A percentile compares a stretch with the other conserved stretches of the same genome.
Evolutionary conservation across 2,329 filamentous ascomycete genomes (phyloP).

Genomic region (Botryotinia convoluta): DNA sequence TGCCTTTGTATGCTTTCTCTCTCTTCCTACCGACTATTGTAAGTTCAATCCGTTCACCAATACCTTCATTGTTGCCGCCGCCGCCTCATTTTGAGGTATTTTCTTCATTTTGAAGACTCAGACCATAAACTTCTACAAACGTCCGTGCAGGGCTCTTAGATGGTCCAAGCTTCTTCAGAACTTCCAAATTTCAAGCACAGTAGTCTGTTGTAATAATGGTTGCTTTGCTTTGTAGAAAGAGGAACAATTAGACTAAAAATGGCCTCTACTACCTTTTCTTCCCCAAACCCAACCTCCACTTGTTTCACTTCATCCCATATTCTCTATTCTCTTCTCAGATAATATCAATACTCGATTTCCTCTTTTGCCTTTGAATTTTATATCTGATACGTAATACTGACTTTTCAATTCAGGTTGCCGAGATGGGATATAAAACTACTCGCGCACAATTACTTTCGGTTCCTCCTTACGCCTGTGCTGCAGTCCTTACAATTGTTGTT

Average conservation of each 20-base stretch:
- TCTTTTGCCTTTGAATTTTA: neutral
- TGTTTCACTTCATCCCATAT: neutral
- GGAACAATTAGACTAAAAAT: neutral
- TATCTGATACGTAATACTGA: neutral
- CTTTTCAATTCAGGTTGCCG: slow-evolving; percentile 44
- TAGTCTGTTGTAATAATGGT: neutral
- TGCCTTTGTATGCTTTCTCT: slow-evolving; percentile 71
- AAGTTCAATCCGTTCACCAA: neutral
- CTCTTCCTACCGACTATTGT: slow-evolving; percentile 77
- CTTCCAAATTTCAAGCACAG: accelerated
- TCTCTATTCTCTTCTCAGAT: neutral
- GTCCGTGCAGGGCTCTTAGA: neutral
- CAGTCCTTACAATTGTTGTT: slow-evolving; percentile 64
- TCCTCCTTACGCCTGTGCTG: slow-evolving; percentile 71
- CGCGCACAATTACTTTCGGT: slow-evolving; percentile 70
- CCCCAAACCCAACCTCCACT: neutral
- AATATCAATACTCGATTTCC: accelerated
- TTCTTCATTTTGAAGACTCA: neutral
- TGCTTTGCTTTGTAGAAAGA: neutral
- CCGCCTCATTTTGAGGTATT: neutral
- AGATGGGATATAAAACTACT: slow-evolving; percentile 55
- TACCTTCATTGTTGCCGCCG: neutral
- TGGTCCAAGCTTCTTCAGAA: neutral
- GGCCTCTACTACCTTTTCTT: neutral
- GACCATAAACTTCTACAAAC: neutral